Base-by-base conservation (phyloP, 805 yeast species). In the Ogataea pilisensis region DNA sequence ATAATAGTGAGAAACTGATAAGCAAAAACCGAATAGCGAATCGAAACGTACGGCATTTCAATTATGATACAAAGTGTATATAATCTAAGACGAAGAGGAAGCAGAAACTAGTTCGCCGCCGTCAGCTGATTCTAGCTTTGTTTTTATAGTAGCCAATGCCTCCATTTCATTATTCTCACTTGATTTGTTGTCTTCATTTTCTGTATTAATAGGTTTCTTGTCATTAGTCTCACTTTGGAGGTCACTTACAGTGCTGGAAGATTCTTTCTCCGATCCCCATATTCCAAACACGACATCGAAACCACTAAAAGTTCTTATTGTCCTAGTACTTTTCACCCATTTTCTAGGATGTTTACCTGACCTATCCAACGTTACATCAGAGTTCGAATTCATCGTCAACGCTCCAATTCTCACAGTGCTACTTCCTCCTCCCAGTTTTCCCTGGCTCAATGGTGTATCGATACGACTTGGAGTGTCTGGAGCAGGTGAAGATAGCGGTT, bases 261-360 rank as follows among this genome's bases (percentile, higher is more conserved):
- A 8, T 22, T 22, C 9, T 22, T 22, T 7, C 9, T 22, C 11
- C 11, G 26, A 8, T 11, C 26, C 39, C 64, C 63, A 60, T 8
- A 46, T 29, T 1, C 54, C 54, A 21, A 54, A 38, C 8, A 42
- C 41, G 31, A 53, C 46, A 18, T 48, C 46, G 44, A 41, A 54
- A 3, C 65, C 65, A 39, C 59, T 58, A 37, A 60, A 60, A 17
- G 57, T 51, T 35, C 49, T 50, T 13, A 59, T 38, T 14, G 38
- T 48, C n/a, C 46, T 44, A 4, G 43, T 39, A 16, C 42, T 35
- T 36, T 43, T 49, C 21, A 25, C 31, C 55, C 50, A 58, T 25
- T 39, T 48, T 32, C 25, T 42, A 18, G 44, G 36, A 7, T 51
- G 48, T 7, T 32, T 44, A 14, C 60, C 51, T 12, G 55, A 38